Percentiles rank a stretch among this genome's conserved stretches.
Conservation (phyloP, 129 eudicot species). For the Tanacetum coccineum region DNA sequence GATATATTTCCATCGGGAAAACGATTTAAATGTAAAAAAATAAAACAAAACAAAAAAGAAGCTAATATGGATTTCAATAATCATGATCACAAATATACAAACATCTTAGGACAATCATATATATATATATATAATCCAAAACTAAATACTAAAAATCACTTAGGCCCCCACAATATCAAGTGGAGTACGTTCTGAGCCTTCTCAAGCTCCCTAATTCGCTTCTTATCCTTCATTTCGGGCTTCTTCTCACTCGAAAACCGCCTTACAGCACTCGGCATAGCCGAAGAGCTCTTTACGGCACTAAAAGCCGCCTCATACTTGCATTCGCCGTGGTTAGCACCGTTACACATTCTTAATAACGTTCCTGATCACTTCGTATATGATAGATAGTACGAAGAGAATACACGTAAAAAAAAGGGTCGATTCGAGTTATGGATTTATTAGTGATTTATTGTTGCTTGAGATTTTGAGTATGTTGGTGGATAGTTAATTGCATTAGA, state of each 20-base stretch:
- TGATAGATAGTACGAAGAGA: background rate
- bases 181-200: conserved; percentile 30
- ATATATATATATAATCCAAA: background rate
- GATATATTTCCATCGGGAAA: too few species aligned
- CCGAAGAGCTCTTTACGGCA: background rate
- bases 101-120: background rate
- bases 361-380: background rate
- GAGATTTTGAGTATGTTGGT: too few species aligned
- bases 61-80: background rate
- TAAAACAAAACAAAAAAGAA: too few species aligned
- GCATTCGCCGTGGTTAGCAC: conserved; percentile 21
- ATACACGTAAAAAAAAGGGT: background rate
- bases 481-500: too few species aligned
- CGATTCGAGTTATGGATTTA: too few species aligned
- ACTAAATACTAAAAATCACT: conserved; percentile 12
- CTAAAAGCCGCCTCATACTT: conserved; percentile 19
- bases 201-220: conserved; percentile 23
- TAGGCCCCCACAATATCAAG: conserved; percentile 37
- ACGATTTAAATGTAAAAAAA: too few species aligned
- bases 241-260: conserved; percentile 16
- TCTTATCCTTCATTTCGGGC: conserved; percentile 22
- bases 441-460: too few species aligned
- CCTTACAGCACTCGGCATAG: background rate
- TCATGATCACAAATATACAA: background rate
- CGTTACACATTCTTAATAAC: conserved; percentile 15